Percentiles rank a stretch among this genome's conserved stretches.
These are phyloP conservation scores for Phlebopus sp. DNA, from an alignment of 1,284 basidiomycete species.

Conservation along the genomic window DNA sequence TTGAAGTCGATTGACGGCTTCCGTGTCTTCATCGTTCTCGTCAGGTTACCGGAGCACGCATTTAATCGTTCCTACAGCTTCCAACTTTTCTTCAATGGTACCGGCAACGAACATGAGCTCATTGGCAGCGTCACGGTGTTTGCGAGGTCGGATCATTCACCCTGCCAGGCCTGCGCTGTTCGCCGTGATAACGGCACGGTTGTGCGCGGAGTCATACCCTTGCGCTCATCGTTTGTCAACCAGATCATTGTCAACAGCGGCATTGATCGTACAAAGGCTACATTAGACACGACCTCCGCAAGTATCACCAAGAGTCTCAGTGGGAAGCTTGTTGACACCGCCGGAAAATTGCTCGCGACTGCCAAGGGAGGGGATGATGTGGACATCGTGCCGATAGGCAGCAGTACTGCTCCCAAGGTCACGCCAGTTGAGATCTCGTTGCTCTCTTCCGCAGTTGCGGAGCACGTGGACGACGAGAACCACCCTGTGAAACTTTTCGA, in stretches of 20 bases:
- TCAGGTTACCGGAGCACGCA: conserved; percentile 22
- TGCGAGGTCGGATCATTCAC: conserved; percentile 17
- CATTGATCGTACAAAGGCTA: background rate
- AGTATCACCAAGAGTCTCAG: conserved; percentile 14
- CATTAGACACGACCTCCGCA: conserved; percentile 10
- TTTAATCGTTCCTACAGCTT: conserved; percentile 21
- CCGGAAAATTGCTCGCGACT: conserved; percentile 18
- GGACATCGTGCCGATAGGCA: conserved; percentile 1
- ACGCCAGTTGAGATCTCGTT: conserved; percentile 19
- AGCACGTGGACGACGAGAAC: conserved; percentile 13
- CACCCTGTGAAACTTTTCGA: conserved; percentile 21
- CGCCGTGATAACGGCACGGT: conserved; percentile 16
- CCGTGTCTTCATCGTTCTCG: conserved; percentile 25
- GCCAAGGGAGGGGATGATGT: conserved; percentile 11
- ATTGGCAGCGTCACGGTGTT: conserved; percentile 24
- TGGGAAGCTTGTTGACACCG: conserved; percentile 15
- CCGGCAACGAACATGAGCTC: conserved; percentile 2
- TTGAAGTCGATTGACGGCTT: conserved; percentile 17
- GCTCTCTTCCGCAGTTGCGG: conserved; percentile 21
- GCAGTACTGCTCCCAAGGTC: conserved; percentile 6
- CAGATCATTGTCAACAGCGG: conserved; percentile 16
- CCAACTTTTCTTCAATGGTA: conserved; percentile 15
- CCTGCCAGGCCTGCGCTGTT: conserved; percentile 21
- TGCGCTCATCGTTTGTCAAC: conserved; percentile 17
- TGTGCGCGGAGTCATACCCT: conserved; percentile 22